Conservation (phyloP, 2,329 filamentous ascomycete species). For the Sclerotinia sclerotiorum region DNA sequence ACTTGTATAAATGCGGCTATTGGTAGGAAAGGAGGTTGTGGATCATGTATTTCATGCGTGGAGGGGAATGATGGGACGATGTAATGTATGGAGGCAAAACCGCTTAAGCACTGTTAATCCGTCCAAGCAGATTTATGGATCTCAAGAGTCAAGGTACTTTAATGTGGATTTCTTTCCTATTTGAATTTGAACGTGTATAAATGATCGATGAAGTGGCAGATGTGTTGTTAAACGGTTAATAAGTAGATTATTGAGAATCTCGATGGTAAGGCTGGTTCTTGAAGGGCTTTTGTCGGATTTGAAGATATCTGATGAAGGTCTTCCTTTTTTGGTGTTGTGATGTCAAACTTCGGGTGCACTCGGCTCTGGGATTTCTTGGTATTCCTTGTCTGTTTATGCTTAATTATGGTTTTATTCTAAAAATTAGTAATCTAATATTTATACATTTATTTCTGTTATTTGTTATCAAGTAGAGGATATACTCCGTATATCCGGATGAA, state of each 20-base stretch:
- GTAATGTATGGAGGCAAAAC: neutral
- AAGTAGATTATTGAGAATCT: neutral
- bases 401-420: neutral
- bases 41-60: neutral
- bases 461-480: no score
- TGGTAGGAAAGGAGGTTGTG: conserved; percentile 7
- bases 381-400: conserved; percentile 1
- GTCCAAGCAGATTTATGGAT: conserved; percentile 3
- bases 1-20: neutral
- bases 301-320: neutral
- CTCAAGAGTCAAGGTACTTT: neutral
- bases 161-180: neutral
- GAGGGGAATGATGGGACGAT: conserved; percentile 3
- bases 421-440: neutral
- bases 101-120: conserved; percentile 3
- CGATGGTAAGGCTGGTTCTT: neutral
- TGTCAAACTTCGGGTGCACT: conserved; percentile 10
- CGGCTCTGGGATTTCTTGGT: conserved; percentile 10
- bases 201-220: conserved; percentile 16
- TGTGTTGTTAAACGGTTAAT: neutral
- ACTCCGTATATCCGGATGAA: neutral
- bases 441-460: neutral
- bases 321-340: neutral
- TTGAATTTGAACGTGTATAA: neutral
- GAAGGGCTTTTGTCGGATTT: neutral